Evolutionary conservation across 140 eudicot species (phyloP).

Genomic region (Erigeron philadelphicus): DNA sequence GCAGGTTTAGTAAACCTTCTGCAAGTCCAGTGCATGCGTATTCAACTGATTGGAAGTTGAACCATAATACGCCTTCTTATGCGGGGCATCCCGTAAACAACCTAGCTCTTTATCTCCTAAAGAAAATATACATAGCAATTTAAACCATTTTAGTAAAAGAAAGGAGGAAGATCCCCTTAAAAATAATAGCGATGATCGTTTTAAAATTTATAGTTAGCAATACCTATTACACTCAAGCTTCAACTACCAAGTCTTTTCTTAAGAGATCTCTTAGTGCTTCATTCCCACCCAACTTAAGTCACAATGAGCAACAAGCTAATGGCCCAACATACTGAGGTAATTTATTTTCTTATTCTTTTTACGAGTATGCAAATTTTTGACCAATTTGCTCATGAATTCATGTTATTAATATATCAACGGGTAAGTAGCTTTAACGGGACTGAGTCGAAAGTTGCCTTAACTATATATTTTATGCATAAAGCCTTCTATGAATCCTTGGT

Average conservation of each 20-base stretch:
- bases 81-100: conserved; percentile 24
- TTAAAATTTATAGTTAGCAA: conserved; percentile 33
- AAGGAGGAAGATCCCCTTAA: conserved; percentile 27
- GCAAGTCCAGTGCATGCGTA: conserved; percentile 26
- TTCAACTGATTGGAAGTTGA: conserved; percentile 25
- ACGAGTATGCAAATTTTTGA: not conserved
- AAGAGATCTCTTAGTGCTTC: conserved; percentile 24
- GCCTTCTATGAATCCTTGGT: not conserved
- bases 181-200: conserved; percentile 28
- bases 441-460: not conserved
- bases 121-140: conserved; percentile 22
- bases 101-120: conserved; percentile 17
- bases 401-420: not conserved
- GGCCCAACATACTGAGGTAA: conserved; percentile 29
- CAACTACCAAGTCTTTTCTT: conserved; percentile 28
- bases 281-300: conserved; percentile 27
- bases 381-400: not conserved
- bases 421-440: not conserved
- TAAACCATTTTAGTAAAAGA: conserved; percentile 30
- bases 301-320: conserved; percentile 29
- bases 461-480: not conserved
- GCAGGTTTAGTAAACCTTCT: conserved; percentile 24
- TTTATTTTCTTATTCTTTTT: not conserved
- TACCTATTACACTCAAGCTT: conserved; percentile 35
- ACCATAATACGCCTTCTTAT: conserved; percentile 18